Conservation (phyloP, 2,329 filamentous ascomycete genomes). For the Fusarium xyrophilum region DNA sequence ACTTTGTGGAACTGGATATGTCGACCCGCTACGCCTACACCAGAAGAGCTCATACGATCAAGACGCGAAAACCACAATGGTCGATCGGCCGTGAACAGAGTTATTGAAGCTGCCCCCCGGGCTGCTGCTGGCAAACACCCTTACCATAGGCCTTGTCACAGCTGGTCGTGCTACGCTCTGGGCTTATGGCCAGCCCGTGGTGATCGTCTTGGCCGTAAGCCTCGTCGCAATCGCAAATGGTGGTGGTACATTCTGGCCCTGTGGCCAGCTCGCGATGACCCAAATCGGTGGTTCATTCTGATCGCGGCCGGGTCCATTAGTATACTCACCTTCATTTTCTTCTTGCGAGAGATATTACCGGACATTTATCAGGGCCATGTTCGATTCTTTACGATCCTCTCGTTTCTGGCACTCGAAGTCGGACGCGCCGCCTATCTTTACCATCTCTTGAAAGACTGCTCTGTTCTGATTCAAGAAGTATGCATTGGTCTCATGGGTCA, state of each 20-base stretch:
- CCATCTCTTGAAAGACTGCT: neutral
- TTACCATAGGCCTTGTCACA: neutral
- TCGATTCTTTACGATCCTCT: neutral
- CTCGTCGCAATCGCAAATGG: neutral
- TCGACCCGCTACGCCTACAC: neutral
- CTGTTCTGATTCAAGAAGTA: neutral
- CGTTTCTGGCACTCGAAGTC: neutral
- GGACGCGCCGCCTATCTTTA: neutral
- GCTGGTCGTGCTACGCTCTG: neutral
- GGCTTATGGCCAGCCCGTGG: neutral
- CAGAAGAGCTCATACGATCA: neutral
- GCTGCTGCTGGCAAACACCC: neutral
- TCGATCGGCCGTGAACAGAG: neutral
- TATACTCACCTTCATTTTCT: neutral
- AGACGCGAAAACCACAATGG: neutral
- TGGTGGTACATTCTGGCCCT: neutral
- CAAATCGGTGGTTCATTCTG: neutral
- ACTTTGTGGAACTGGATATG: neutral
- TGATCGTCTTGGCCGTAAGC: neutral
- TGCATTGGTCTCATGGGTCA: neutral
- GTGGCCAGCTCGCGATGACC: neutral
- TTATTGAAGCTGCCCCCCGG: neutral
- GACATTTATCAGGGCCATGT: neutral
- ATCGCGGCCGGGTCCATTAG: neutral
- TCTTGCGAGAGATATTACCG: neutral